Base-by-base conservation (phyloP, 192 early-diverging fungal genomes). In the Gigaspora rosea region DNA sequence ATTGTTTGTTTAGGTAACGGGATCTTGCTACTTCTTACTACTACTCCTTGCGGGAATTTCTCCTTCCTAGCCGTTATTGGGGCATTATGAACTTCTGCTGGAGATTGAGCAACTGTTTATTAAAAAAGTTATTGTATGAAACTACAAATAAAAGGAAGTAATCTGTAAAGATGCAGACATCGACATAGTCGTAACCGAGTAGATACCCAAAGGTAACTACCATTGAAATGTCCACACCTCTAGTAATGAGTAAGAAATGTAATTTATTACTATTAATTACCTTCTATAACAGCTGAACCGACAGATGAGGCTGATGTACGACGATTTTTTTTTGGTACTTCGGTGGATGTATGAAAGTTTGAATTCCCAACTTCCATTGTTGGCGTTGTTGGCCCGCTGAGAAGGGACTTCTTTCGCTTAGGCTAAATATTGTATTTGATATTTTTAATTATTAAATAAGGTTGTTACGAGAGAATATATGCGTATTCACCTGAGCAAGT, bases 41-140 rank as follows among this genome's bases (percentile, higher is more conserved):
- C 91, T 0, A 90, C 90, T 16, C 92, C 92, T 20, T 88, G 86
- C 15, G 86, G 84, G 56, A 89, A 67, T 59, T 89, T 89, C 49
- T 86, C 86, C 64, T 84, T 86, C 78, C 84, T 85, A 58, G 81
- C 5, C 11, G 22, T 35, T 10, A 22, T 50, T n/a, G 61, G 59
- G 10, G 73, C 22, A 63, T 63, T 13, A 75, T 72, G 50, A 36
- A 36, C 22, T 58, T 75, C 73, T 11, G 20, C 50, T 46, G 73
- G 73, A 27, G 73, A 64, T 63, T 75, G 73, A 61, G 46, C 73
- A 63, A 27, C 27, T 27, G 27, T 27, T 27, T 27, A 27, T 27
- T 27, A 27, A 27, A 27, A 27, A 27, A 27, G 27, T 0, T 27
- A 27, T 27, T 27, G 27, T 27, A 27, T 27, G 27, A 27, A 27